Base-by-base conservation (phyloP, 257 asterid genomes). In the Solanum sejunctum region DNA sequence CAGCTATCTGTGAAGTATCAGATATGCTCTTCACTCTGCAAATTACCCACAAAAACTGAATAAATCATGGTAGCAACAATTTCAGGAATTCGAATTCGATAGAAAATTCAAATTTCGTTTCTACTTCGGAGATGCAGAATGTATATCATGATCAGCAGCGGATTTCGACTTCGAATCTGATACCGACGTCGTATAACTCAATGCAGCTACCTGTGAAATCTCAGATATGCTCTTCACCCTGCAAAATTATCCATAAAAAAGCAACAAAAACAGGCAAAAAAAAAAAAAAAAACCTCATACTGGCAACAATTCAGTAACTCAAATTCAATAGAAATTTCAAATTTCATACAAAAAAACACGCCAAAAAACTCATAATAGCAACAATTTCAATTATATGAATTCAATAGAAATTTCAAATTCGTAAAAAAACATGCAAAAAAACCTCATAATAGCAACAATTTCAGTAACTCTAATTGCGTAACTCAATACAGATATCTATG, bases 101-200 rank as follows among this genome's bases (percentile, higher is more conserved):
- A 58, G 32, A 6, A 71, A 12, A 4, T 28, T 18, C 32, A 63
- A 8, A 71, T 63, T 67, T 6, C 2, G 41, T 17, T n/a, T 17
- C 12, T 16, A 75, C 83, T 32, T 28, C 7, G 75, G 86, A 69
- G 85, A 86, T 85, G 75, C 92, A 81, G 82, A 91, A 83, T 73
- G 88, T 55, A 58, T 72, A 41, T 58, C 7, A 58, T 61, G 80
- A 51, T 26, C 72, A n/a, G n/a, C 36, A 51, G 80, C 5, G 66
- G 85, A 66, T 26, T 83, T 47, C 9, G 23, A 17, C 16, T 49
- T 64, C 11, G 64, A 32, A 32, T 67, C 71, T 5, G n/a, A 64
- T 5, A 26, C 18, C 6, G 39, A 61, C 12, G 15, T 9, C 3
- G 15, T 23, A 75, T 49, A 75, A 75, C 61, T 75, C 82, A 75